Base-by-base conservation (phyloP, 2,329 filamentous ascomycete genomes). In the Penicillium sp. region DNA sequence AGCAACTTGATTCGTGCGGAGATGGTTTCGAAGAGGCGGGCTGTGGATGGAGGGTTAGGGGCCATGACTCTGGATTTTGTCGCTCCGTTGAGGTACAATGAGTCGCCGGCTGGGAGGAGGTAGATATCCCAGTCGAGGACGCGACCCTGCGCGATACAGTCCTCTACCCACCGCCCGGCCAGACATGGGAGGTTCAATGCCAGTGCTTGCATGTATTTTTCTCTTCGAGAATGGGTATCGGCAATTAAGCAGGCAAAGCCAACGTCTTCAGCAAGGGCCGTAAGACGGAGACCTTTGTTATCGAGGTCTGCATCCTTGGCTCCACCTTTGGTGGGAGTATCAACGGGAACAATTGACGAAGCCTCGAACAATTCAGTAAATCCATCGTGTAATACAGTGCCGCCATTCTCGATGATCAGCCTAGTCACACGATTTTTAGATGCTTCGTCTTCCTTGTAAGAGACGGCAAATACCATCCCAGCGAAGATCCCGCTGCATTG, bases 161-260 rank as follows among this genome's bases (percentile, higher is more conserved):
- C 83, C 26, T 84, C 81, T 46, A 96, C 78, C 93, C 94, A 99
- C 53, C 87, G 86, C 6, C 86, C 83, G 6, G 90, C 88, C 2
- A 99, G 79, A 66, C 92, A 96, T 0, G 94, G 94, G 0, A 99
- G 76, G 1, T 90, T 91, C 0, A 99, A 82, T 0, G 94, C 92
- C 2, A 99, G 82, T 0, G 94, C 94, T 75, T 97, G 92, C 81
- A 97, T 89, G 72, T 94, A 97, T 71, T 97, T 99, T 48, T 87
- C 84, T 60, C 91, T 92, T 45, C 93, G 86, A 7, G 89, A 94
- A 71, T 96, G 89, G 5, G 85, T 84, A 67, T 97, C 90, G 0
- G 92, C 88, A 57, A 99, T 89, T 14, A 97, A 78, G 4, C 91
- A 92, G 0, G 89, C 86, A 68, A 99, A 97, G 0, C 90, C 88